These are phyloP conservation scores for Amphicarpaea edgeworthii DNA, from an alignment of 306 rosid species.

Conservation along the genomic window DNA sequence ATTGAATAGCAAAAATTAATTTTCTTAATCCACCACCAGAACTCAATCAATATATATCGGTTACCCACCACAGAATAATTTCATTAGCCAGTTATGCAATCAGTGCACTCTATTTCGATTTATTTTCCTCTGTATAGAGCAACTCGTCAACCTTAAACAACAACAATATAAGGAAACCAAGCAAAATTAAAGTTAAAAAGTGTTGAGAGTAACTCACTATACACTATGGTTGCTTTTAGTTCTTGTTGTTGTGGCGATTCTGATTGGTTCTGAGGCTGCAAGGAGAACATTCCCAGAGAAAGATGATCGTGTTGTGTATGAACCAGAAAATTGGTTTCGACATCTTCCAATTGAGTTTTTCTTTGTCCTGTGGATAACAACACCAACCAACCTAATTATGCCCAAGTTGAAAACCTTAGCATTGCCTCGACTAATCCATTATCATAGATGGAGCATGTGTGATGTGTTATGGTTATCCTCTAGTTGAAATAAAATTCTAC, in stretches of 20 bases:
- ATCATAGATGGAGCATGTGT: not conserved
- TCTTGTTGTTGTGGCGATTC: not conserved
- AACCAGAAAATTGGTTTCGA: not conserved
- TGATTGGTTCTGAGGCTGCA: not conserved
- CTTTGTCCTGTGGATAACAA: not conserved
- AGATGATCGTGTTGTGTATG: not conserved
- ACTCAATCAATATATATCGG: too few relatives aligned
- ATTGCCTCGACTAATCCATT: not conserved
- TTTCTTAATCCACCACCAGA: too few relatives aligned
- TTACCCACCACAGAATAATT: too few relatives aligned
- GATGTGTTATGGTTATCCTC: not conserved
- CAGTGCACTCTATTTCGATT: not conserved
- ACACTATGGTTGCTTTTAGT: not conserved
- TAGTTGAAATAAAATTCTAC: not conserved
- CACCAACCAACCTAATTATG: too few relatives aligned
- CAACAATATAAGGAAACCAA: conserved; percentile 1
- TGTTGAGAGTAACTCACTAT: not conserved
- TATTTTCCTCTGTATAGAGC: not conserved
- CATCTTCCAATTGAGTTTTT: not conserved
- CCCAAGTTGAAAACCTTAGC: not conserved
- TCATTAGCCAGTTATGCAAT: not conserved
- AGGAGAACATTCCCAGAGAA: not conserved
- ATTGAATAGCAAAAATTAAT: too few relatives aligned
- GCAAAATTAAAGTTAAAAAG: not conserved
- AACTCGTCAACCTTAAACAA: conserved; percentile 8